phyloP scores from a whole-genome alignment of 164 flowering plant genomes.

The Umbellularia californica region DNA sequence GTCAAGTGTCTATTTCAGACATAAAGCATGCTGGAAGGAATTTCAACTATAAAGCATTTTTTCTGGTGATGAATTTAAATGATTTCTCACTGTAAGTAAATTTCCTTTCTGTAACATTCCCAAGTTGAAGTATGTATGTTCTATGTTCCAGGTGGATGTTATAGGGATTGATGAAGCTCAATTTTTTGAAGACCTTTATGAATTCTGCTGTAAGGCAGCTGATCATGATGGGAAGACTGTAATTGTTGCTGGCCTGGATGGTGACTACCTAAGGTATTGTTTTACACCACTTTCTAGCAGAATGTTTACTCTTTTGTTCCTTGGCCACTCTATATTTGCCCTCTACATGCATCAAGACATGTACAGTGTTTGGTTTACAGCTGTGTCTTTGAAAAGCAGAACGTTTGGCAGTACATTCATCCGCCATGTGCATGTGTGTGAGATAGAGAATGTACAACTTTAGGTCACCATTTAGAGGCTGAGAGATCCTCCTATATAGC shows the following conservation, averaged over 20 bases:
- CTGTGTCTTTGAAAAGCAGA: too few species aligned
- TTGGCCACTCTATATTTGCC: neutral
- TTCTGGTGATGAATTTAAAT: too few species aligned
- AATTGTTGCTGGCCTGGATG: slow-evolving; percentile 88
- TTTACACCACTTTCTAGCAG: neutral
- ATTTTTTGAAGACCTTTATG: slow-evolving; percentile 86
- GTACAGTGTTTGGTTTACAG: neutral
- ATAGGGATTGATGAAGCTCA: slow-evolving; percentile 98
- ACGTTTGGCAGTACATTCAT: too few species aligned
- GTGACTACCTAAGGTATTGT: slow-evolving; percentile 80
- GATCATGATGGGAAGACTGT: slow-evolving; percentile 84
- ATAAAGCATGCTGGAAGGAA: neutral
- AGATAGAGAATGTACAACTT: too few species aligned
- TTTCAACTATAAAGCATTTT: neutral
- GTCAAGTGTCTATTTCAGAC: neutral
- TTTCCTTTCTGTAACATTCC: neutral
- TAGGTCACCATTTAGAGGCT: too few species aligned
- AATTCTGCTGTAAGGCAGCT: slow-evolving; percentile 82
- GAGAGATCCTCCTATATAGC: too few species aligned
- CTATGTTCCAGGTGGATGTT: slow-evolving; percentile 64
- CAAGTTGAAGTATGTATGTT: neutral
- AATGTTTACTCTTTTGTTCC: neutral
- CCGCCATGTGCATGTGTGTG: too few species aligned
- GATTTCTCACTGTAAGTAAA: neutral
- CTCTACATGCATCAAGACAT: neutral